Evolutionary conservation across 306 rosid genomes (phyloP).

Genomic region (Luffa aegyptiaca): DNA sequence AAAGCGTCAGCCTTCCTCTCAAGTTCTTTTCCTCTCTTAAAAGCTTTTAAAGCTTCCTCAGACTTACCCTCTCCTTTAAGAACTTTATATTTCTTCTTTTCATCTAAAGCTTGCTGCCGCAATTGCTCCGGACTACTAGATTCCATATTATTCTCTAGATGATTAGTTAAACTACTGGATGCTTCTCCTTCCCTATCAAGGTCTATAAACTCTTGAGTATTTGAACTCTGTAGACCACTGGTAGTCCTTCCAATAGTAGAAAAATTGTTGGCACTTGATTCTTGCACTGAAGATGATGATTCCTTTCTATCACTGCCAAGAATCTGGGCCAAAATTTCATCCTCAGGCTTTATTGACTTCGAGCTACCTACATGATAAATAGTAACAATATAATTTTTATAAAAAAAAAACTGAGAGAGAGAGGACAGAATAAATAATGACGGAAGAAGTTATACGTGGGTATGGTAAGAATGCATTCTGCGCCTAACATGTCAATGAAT

Average conservation of each 20-base stretch:
- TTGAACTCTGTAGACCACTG: conserved; percentile 39
- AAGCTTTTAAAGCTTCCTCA: conserved; percentile 75
- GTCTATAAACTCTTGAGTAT: conserved; percentile 23
- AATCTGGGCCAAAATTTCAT: conserved; percentile 56
- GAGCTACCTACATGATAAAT: conserved; percentile 39
- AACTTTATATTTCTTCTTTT: conserved; percentile 61
- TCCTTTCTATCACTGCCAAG: conserved; percentile 45
- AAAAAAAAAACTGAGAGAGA: neutral
- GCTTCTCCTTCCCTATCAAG: conserved; percentile 26
- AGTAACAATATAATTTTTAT: too few species aligned
- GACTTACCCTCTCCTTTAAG: conserved; percentile 84
- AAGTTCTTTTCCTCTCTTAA: conserved; percentile 93
- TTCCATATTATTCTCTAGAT: conserved; percentile 34
- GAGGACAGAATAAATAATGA: neutral
- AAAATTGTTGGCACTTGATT: conserved; percentile 22
- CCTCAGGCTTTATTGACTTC: conserved; percentile 53
- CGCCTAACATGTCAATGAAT: neutral
- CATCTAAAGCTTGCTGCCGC: conserved; percentile 81
- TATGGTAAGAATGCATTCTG: neutral
- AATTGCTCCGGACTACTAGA: conserved; percentile 65
- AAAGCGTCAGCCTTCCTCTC: conserved; percentile 93
- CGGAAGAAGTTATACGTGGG: neutral
- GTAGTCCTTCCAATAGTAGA: conserved; percentile 23
- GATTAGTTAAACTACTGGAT: conserved; percentile 31
- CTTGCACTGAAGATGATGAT: conserved; percentile 27